A percentile compares a stretch with the other conserved stretches of the same genome.
These are phyloP conservation scores for Globisporangium barbulae DNA, from an alignment of 352 stramenopile species.

Conservation along the genomic window DNA sequence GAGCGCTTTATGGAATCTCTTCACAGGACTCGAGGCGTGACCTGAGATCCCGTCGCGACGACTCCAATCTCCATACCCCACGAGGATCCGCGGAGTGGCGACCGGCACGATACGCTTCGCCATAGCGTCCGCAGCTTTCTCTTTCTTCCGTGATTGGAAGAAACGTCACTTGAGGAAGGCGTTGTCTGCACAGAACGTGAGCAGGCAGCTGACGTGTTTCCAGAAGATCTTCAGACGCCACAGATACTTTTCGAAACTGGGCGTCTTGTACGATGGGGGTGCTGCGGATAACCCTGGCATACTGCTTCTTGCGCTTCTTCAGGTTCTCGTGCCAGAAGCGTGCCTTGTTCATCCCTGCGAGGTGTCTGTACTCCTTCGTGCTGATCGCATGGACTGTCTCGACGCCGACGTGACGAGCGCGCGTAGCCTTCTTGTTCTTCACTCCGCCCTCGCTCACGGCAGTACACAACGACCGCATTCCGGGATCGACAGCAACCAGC, in stretches of 20 bases:
- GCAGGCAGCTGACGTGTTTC: slow-evolving; percentile 7
- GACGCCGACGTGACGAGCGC: background rate
- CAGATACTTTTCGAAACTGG: slow-evolving; percentile 1
- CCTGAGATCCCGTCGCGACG: background rate
- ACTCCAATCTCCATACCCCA: slow-evolving; percentile 2
- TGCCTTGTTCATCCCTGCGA: slow-evolving; percentile 8
- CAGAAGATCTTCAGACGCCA: slow-evolving; percentile 1
- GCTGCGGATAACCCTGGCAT: background rate
- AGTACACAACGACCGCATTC: slow-evolving; percentile 11
- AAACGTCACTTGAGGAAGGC: slow-evolving; percentile 13
- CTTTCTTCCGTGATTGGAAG: slow-evolving; percentile 4
- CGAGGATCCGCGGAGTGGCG: background rate
- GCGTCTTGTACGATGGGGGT: slow-evolving; percentile 9
- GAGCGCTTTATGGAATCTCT: background rate
- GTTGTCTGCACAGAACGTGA: background rate
- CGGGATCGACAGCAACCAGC: slow-evolving; percentile 8
- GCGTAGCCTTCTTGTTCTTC: background rate
- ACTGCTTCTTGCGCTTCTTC: background rate
- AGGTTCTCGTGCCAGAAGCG: slow-evolving; percentile 8
- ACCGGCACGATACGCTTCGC: background rate
- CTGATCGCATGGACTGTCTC: background rate
- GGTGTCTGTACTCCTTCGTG: slow-evolving; percentile 9
- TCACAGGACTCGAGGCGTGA: slow-evolving; percentile 1
- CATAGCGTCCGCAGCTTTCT: background rate
- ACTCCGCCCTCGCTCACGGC: background rate